These are phyloP conservation scores for Pleodorina starrii DNA, from an alignment of 139 green algal species.

Conservation along the genomic window DNA sequence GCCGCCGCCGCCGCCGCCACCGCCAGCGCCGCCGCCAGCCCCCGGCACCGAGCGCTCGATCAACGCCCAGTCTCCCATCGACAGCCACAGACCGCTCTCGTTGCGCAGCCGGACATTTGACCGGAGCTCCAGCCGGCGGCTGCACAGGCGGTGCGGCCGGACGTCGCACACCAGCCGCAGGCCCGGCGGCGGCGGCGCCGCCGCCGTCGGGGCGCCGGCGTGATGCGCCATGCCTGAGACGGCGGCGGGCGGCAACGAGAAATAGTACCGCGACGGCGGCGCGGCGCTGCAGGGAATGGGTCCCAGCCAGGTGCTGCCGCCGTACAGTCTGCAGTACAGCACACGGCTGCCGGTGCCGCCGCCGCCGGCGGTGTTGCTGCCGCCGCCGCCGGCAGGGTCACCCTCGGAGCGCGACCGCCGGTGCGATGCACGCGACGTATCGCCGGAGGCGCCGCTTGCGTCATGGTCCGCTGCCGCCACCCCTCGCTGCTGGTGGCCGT, in stretches of 20 bases:
- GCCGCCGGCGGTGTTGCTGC: background rate
- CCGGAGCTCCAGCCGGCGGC: constrained; percentile 63
- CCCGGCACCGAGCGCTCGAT: background rate
- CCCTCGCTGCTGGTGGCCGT: no score
- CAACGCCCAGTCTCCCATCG: constrained; percentile 52
- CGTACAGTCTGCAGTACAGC: constrained; percentile 15
- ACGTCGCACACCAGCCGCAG: constrained; percentile 59
- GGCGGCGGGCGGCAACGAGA: constrained; percentile 1
- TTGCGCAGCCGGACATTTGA: constrained; percentile 71
- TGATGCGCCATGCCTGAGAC: background rate
- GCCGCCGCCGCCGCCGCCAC: background rate
- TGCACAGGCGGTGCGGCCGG: constrained; percentile 53
- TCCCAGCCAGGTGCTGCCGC: background rate
- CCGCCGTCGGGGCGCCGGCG: background rate
- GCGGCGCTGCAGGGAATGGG: constrained; percentile 6
- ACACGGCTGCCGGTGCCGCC: background rate
- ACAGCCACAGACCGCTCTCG: constrained; percentile 55
- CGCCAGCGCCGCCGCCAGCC: background rate
- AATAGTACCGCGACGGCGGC: background rate
- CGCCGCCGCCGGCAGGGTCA: background rate
- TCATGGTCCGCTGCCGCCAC: background rate
- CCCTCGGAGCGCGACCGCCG: background rate
- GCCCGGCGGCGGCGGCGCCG: background rate
- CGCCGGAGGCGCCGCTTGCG: background rate
- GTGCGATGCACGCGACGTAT: background rate